Base-by-base conservation (phyloP, 257 asterid species). In the Solanum ossicruentum region DNA sequence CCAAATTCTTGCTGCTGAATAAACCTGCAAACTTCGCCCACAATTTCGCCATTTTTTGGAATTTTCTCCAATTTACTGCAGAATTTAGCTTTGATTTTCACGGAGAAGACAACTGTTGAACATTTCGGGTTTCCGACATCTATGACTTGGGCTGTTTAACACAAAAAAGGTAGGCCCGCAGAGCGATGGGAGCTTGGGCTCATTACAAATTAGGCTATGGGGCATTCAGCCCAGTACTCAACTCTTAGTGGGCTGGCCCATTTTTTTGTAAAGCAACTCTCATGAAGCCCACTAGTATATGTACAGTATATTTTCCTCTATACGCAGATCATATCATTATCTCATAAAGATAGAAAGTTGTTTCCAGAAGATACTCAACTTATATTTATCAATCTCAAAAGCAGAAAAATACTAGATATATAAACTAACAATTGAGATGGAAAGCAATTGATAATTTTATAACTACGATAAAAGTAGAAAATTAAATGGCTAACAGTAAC, bases 11-110 rank as follows among this genome's bases (percentile, higher is more conserved):
- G 82, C 86, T 95, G 83, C 91, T 93, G 81, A 95, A 92, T 21
- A 97, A 51, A 61, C 91, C 98, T n/a, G 90, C 85, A 43, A 95
- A 41, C 87, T 87, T 89, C 70, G 92, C 88, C 98, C 98, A 95
- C 49, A 93, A 81, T 88, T 88, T 90, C 86, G 96, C 92, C 99
- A 94, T 96, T 17, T 55, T 6, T 75, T 70, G 55, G 36, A n/a
- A 72, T 70, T 41, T 67, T 70, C 79, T 41, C 79, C 79, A 41
- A 70, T 41, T 70, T 41, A 39, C 28, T 39, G 79, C 23, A 39
- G 13, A 70, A 41, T 41, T 41, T 70, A 41, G 79, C 54, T 70
- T 69, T 69, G 77, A 36, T 36, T 69, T 11, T 32, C 78, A 39
- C 2, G 52, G 77, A 69, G 77, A 69, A 69, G 16, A 11, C 52